Base-by-base conservation (phyloP, 257 asterid species). In the Craterostigma plantagineum region DNA sequence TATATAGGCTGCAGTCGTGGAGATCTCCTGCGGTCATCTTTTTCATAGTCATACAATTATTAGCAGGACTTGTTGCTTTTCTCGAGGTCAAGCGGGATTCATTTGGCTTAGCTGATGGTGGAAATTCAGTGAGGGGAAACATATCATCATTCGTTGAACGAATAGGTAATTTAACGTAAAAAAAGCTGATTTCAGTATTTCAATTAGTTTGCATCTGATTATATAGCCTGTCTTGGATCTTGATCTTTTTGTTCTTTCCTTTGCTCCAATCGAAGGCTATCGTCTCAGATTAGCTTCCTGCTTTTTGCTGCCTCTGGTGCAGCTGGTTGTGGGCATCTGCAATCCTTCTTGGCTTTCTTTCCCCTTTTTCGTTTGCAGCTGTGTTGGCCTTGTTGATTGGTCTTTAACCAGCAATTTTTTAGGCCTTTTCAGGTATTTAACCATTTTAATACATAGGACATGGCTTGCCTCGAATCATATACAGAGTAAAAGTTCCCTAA, bases 331-430 rank as follows among this genome's bases (percentile, higher is more conserved):
- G 34, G 98, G 98, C 62, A 90, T 90, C 63, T 76, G 95, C 78
- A 68, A 79, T 54, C 98, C 98, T 42, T 90, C 95, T 60, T 90
- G 98, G 98, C 86, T 90, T 60, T 90, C 92, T 37, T 67, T 90
- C 63, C 98, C 98, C 9, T 79, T 82, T 63, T 90, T 90, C 46
- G 60, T 79, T 49, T 79, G 92, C 73, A 90, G 95, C 70, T 90
- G 95, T 51, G 75, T 83, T 63, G 93, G 95, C 35, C 91, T 90
- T 48, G 94, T 90, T 48, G 86, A 79, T 66, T 83, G 93, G 92
- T 90, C 98, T 41, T 59, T 90, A 51, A 74, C 95, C 35, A 83
- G 98, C 87, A 90, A 90, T 64, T 90, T 90, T 65, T 66, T 90
- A 57, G 95, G 98, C 55, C 92, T 90, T 65, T 90, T 90, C 80